A percentile compares a stretch with the other conserved stretches of the same genome.
phyloP scores from a whole-genome alignment of 139 green algal genomes.

The Chlamydomonas sp. region DNA sequence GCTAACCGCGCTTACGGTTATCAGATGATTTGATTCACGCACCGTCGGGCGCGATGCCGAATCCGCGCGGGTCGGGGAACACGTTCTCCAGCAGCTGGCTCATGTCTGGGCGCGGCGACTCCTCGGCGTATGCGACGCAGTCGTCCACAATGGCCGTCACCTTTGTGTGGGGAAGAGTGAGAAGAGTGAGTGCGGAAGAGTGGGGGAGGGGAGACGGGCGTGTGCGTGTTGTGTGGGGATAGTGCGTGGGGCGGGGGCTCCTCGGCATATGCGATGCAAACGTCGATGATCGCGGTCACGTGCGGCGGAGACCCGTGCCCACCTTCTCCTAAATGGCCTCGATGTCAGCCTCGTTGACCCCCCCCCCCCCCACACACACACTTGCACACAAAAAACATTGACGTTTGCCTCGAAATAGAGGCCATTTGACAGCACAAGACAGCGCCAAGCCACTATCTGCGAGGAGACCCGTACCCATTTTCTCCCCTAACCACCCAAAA shows the following conservation, averaged over 20 bases:
- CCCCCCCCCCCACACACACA: no score
- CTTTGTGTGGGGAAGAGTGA: conserved; percentile 17
- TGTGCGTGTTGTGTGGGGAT: no score
- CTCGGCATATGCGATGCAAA: conserved; percentile 88
- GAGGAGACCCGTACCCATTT: no score
- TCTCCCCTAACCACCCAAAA: no score
- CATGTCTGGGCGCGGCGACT: conserved; percentile 83
- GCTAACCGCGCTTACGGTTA: no score
- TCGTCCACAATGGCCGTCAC: conserved; percentile 69
- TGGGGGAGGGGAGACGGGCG: not conserved
- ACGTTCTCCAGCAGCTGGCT: conserved; percentile 96
- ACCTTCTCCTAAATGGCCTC: conserved; percentile 27
- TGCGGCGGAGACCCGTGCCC: no score
- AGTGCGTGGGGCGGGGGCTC: conserved; percentile 82
- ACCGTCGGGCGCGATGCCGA: conserved; percentile 73
- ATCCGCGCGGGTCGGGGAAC: conserved; percentile 90
- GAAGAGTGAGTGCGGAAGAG: not conserved
- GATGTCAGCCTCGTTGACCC: not conserved
- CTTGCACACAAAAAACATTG: no score
- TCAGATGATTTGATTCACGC: conserved; percentile 17
- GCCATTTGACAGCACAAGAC: no score
- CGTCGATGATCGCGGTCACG: conserved; percentile 61
- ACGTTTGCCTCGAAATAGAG: no score
- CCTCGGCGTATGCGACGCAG: conserved; percentile 86
- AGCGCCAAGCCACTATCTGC: no score